Percentiles rank a stretch among this genome's conserved stretches.
These are phyloP conservation scores for Camellia japonica DNA, from an alignment of 148 eudicot species.

Conservation along the genomic window DNA sequence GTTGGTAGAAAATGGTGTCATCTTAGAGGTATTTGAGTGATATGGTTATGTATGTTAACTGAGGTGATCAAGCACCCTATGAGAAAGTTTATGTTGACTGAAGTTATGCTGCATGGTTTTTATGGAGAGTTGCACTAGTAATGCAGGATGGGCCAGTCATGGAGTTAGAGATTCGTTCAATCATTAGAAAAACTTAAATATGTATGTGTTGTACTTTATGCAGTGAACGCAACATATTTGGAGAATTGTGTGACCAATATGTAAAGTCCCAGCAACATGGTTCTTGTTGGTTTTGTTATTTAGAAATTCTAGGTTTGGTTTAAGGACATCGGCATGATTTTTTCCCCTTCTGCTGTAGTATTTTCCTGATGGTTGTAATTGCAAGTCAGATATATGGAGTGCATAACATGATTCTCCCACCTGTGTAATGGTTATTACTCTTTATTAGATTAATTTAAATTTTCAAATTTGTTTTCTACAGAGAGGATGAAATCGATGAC, in stretches of 20 bases:
- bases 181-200: neutral
- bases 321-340: neutral
- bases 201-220: neutral
- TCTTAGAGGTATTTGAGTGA: no score
- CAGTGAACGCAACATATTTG: neutral
- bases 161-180: neutral
- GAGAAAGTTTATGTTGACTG: neutral
- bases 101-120: neutral
- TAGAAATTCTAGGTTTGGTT: neutral
- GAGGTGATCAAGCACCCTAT: no score
- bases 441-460: constrained; percentile 1
- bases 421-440: neutral
- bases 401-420: neutral
- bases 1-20: no score
- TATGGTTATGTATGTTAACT: no score
- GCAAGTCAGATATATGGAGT: neutral
- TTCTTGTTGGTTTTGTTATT: neutral
- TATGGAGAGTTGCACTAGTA: neutral
- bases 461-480: constrained; percentile 29
- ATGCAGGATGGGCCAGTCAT: neutral
- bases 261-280: neutral
- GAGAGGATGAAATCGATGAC: constrained; percentile 96
- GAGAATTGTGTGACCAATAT: neutral
- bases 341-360: neutral
- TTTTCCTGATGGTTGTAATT: neutral